Conservation (phyloP, 768 basidiomycete genomes). For the Naematelia aurantialba region DNA sequence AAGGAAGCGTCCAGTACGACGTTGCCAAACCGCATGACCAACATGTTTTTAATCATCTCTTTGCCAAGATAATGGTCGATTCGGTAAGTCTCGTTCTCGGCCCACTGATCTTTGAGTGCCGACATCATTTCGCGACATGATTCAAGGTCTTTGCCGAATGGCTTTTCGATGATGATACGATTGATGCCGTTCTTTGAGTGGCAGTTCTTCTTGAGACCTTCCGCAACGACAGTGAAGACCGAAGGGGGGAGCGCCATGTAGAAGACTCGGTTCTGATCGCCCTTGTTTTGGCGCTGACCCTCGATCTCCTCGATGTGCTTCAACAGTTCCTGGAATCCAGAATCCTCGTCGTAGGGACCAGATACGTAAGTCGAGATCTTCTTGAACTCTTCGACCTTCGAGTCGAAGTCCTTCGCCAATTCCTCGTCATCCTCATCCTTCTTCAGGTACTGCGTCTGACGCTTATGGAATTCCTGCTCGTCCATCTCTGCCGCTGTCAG, state of each 20-base stretch:
- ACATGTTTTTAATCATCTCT: constrained; percentile 99
- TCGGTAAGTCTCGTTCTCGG: constrained; percentile 95
- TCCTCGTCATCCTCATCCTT: constrained; percentile 60
- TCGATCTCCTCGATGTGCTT: constrained; percentile 76
- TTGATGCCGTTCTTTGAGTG: constrained; percentile 72
- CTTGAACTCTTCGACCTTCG: constrained; percentile 78
- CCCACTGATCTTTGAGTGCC: constrained; percentile 80
- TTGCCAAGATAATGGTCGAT: constrained; percentile 99
- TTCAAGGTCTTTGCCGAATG: constrained; percentile 90
- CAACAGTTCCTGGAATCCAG: constrained; percentile 72
- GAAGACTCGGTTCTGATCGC: constrained; percentile 70
- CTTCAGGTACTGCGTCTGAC: constrained; percentile 81
- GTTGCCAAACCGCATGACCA: constrained; percentile 94
- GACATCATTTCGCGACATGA: constrained; percentile 73
- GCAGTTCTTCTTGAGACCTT: constrained; percentile 74
- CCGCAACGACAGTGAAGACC: constrained; percentile 86
- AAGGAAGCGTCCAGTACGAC: constrained; percentile 79
- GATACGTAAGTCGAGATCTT: constrained; percentile 71
- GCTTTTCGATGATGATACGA: constrained; percentile 96
- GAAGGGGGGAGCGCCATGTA: constrained; percentile 94
- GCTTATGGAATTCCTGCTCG: constrained; percentile 71
- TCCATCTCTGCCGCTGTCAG: constrained; percentile 36
- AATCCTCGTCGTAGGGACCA: constrained; percentile 81
- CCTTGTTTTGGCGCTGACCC: constrained; percentile 57
- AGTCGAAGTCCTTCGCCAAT: constrained; percentile 53